phyloP scores from a whole-genome alignment of 208 protist genomes.

The Trypanosoma caninum region DNA sequence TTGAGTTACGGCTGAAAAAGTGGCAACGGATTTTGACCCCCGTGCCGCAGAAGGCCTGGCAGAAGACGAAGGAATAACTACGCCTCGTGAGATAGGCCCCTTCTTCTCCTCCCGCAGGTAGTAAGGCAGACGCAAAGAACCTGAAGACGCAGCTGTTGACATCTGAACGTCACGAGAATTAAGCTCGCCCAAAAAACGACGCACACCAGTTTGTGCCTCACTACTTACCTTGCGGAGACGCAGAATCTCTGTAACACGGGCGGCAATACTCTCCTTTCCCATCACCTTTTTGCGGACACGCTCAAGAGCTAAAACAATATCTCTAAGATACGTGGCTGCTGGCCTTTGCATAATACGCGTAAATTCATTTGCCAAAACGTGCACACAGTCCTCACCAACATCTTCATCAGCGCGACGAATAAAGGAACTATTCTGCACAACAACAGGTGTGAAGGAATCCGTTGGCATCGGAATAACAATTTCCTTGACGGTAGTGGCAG shows the following conservation, averaged over 20 bases:
- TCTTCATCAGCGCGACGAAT: constrained; percentile 41
- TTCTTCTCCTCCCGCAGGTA: constrained; percentile 35
- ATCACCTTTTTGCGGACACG: constrained; percentile 3
- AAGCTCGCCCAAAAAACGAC: constrained; percentile 6
- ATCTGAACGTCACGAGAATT: constrained; percentile 2
- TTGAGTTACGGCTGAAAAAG: neutral
- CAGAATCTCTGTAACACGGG: constrained; percentile 16
- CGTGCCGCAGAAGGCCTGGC: neutral
- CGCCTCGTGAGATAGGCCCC: constrained; percentile 14
- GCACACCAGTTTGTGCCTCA: constrained; percentile 15
- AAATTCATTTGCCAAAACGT: constrained; percentile 73
- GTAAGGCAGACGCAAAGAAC: constrained; percentile 36
- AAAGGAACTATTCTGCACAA: constrained; percentile 63
- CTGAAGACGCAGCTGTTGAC: neutral
- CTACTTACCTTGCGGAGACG: constrained; percentile 16
- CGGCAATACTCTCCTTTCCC: neutral
- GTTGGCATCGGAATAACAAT: constrained; percentile 37
- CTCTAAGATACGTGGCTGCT: constrained; percentile 8
- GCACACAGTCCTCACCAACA: constrained; percentile 59
- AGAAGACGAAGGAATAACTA: constrained; percentile 12
- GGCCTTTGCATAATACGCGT: constrained; percentile 35
- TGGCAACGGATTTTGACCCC: neutral
- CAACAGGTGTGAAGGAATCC: constrained; percentile 25
- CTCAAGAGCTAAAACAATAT: constrained; percentile 12
- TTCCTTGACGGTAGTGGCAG: constrained; percentile 29